These are phyloP conservation scores for Ustilago tritici DNA, from an alignment of 1,284 basidiomycete species.

Conservation along the genomic window DNA sequence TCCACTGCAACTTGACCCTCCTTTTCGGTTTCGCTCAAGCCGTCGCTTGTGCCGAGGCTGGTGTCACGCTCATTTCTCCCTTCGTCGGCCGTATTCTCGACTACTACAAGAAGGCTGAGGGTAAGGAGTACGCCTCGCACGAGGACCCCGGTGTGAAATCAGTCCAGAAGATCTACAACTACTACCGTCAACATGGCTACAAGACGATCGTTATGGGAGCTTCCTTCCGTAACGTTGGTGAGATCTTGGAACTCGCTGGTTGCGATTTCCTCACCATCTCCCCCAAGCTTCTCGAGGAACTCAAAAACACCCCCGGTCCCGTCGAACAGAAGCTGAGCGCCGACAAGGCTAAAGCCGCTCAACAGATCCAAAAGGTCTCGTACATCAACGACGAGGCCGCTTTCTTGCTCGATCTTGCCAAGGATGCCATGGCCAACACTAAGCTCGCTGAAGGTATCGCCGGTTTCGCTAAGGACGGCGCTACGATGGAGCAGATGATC, in stretches of 20 bases:
- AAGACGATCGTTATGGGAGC: conserved; percentile 99
- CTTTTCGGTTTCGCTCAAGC: conserved; percentile 98
- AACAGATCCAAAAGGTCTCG: conserved; percentile 81
- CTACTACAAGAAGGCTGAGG: conserved; percentile 68
- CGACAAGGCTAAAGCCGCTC: conserved; percentile 75
- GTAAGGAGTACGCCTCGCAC: conserved; percentile 64
- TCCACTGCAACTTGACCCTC: conserved; percentile 98
- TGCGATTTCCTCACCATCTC: conserved; percentile 95
- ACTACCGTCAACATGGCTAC: conserved; percentile 99
- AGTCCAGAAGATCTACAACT: conserved; percentile 91
- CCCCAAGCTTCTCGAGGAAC: conserved; percentile 89
- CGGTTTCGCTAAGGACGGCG: conserved; percentile 90
- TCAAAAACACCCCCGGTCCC: conserved; percentile 81
- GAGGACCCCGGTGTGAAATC: conserved; percentile 97
- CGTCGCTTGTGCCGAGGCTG: conserved; percentile 97
- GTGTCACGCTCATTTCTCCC: conserved; percentile 97
- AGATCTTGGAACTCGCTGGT: conserved; percentile 94
- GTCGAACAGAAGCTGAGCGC: conserved; percentile 89
- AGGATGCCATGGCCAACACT: conserved; percentile 68
- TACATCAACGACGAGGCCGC: conserved; percentile 93
- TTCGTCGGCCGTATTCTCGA: conserved; percentile 86
- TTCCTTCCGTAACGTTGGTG: conserved; percentile 87
- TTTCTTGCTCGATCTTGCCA: conserved; percentile 92
- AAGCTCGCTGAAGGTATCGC: conserved; percentile 87
- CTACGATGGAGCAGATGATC: conserved; percentile 86